A percentile compares a stretch with the other conserved stretches of the same genome.
Conservation (phyloP, 2,329 filamentous ascomycete genomes). For the Botryotinia globosa region DNA sequence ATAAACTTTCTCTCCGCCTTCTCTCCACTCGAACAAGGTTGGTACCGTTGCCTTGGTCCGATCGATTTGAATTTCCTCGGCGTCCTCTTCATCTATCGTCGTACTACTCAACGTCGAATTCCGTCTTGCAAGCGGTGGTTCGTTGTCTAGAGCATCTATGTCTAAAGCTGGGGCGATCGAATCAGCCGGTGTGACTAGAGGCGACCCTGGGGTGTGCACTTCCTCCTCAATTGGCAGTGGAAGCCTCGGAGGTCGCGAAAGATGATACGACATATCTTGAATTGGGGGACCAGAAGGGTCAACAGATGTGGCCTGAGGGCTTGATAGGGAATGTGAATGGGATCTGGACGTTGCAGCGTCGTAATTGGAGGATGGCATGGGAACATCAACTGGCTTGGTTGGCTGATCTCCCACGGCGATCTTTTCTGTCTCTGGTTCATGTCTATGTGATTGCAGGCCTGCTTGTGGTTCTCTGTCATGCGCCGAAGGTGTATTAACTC, state of each 20-base stretch:
- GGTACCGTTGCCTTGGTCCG: constrained; percentile 77
- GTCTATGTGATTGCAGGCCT: constrained; percentile 26
- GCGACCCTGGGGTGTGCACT: constrained; percentile 82
- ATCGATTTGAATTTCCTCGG: constrained; percentile 73
- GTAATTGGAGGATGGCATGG: constrained; percentile 31
- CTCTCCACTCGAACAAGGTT: constrained; percentile 77
- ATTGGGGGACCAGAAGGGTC: constrained; percentile 48
- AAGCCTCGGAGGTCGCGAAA: constrained; percentile 76
- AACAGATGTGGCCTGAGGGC: constrained; percentile 44
- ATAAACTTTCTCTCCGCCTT: constrained; percentile 82
- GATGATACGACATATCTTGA: constrained; percentile 55
- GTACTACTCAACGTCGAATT: constrained; percentile 59
- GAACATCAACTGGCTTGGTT: constrained; percentile 58
- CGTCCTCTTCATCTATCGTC: constrained; percentile 75
- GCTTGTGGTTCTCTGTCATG: constrained; percentile 30
- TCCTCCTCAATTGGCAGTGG: constrained; percentile 94
- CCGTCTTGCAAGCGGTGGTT: constrained; percentile 46
- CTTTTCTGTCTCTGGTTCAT: constrained; percentile 37
- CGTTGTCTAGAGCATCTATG: constrained; percentile 49
- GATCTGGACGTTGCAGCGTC: constrained; percentile 33
- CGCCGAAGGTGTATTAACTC: constrained; percentile 25
- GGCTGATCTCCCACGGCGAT: constrained; percentile 43
- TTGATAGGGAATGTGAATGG: constrained; percentile 28
- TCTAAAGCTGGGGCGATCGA: constrained; percentile 33
- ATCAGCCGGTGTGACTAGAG: constrained; percentile 77